Conservation (phyloP, 2,329 filamentous ascomycete genomes). For the Sphaerulina vaccinii region DNA sequence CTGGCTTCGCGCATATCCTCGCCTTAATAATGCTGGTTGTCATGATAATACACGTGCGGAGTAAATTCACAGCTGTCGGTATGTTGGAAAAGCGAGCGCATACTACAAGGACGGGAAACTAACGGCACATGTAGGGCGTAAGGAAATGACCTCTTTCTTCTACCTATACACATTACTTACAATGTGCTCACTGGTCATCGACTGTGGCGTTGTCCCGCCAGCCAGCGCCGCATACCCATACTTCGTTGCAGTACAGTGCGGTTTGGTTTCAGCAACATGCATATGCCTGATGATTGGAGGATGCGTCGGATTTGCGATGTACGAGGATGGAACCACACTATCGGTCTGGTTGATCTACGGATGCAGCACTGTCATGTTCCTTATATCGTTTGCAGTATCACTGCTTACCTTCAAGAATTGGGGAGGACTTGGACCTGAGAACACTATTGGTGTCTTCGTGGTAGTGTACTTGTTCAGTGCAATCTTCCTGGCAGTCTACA, state of each 20-base stretch:
- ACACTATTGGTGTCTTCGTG: slow-evolving; percentile 85
- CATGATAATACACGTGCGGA: slow-evolving; percentile 95
- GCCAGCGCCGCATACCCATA: slow-evolving; percentile 80
- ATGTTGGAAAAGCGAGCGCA: slow-evolving; percentile 40
- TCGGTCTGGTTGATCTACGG: slow-evolving; percentile 90
- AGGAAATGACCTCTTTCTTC: slow-evolving; percentile 85
- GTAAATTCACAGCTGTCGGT: slow-evolving; percentile 98
- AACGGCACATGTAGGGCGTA: slow-evolving; percentile 53
- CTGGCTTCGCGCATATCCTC: slow-evolving; percentile 87
- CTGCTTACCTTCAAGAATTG: slow-evolving; percentile 90
- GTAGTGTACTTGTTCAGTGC: slow-evolving; percentile 90
- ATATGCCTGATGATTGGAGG: slow-evolving; percentile 93
- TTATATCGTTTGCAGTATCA: slow-evolving; percentile 81
- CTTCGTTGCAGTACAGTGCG: slow-evolving; percentile 84
- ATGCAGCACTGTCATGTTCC: slow-evolving; percentile 76
- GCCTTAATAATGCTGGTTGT: slow-evolving; percentile 90
- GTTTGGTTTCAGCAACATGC: slow-evolving; percentile 79
- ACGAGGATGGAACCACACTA: slow-evolving; percentile 91
- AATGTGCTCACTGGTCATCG: slow-evolving; percentile 82
- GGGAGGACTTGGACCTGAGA: slow-evolving; percentile 80
- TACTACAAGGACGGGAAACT: slow-evolving; percentile 5
- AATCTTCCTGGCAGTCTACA: slow-evolving; percentile 79
- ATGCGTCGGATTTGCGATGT: slow-evolving; percentile 96
- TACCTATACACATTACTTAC: slow-evolving; percentile 93
- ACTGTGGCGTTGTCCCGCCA: slow-evolving; percentile 87